These are phyloP conservation scores for Trypanosoma lewisi DNA, from an alignment of 208 protist species.

Conservation along the genomic window DNA sequence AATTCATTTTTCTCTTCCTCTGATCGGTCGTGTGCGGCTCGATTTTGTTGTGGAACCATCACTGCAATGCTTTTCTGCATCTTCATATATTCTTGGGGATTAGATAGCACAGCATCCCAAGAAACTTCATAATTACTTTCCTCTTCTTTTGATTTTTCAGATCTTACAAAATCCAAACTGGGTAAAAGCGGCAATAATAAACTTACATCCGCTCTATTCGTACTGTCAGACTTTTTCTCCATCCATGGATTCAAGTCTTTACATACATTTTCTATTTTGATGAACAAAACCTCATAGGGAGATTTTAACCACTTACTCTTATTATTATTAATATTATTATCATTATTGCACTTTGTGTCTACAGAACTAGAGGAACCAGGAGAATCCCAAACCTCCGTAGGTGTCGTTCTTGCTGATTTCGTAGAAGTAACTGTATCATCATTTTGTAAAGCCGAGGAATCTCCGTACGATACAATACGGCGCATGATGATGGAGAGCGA, in stretches of 20 bases:
- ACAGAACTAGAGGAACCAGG: neutral
- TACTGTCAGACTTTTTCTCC: neutral
- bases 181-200: slow-evolving; percentile 21
- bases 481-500: neutral
- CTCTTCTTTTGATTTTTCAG: neutral
- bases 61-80: slow-evolving; percentile 6
- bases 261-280: slow-evolving; percentile 20
- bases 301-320: slow-evolving; percentile 5
- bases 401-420: neutral
- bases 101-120: neutral
- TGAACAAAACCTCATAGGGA: slow-evolving; percentile 16
- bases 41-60: slow-evolving; percentile 8
- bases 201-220: slow-evolving; percentile 12
- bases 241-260: neutral
- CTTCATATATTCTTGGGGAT: neutral
- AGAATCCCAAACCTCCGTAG: neutral
- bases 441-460: slow-evolving; percentile 5
- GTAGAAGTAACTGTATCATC: neutral
- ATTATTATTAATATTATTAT: neutral
- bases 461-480: slow-evolving; percentile 5
- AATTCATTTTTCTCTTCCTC: slow-evolving; percentile 20
- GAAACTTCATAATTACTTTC: neutral
- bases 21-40: slow-evolving; percentile 10
- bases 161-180: slow-evolving; percentile 5
- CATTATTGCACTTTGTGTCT: neutral